These are phyloP conservation scores for Theileria annulata DNA, from an alignment of 169 alveolate genomes.

Conservation along the genomic window DNA sequence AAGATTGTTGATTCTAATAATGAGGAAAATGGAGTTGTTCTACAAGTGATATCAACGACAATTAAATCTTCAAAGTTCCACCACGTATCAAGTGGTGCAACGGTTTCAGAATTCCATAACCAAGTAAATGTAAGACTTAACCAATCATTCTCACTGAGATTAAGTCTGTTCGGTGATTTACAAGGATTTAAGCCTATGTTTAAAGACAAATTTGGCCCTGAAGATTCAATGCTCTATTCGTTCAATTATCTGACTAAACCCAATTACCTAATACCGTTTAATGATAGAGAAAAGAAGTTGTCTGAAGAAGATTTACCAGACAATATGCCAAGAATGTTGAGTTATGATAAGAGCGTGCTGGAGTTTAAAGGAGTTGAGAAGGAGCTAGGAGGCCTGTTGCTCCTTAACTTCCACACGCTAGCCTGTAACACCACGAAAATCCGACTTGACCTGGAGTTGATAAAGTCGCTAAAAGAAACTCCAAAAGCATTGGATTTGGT, in stretches of 20 bases:
- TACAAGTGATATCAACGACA: constrained; percentile 18
- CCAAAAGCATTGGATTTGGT: background rate
- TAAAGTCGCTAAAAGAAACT: background rate
- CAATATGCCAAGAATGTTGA: background rate
- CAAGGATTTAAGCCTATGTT: constrained; percentile 10
- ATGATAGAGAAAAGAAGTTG: background rate
- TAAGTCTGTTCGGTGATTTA: constrained; percentile 4
- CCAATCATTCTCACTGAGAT: background rate
- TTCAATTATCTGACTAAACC: background rate
- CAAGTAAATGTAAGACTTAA: background rate
- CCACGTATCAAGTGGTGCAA: background rate
- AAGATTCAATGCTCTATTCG: constrained; percentile 4
- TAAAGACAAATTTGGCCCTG: background rate
- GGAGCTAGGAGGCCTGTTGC: background rate
- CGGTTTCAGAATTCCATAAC: background rate
- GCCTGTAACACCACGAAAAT: background rate
- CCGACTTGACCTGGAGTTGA: background rate
- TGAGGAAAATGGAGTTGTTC: background rate
- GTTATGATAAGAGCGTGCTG: background rate
- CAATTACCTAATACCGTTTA: background rate
- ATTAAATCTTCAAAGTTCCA: background rate
- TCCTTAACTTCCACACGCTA: background rate
- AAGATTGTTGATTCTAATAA: background rate
- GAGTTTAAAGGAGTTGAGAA: background rate
- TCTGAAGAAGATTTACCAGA: background rate